These are phyloP conservation scores for Isoetes taiwanensis DNA, from an alignment of 75 land plant genomes.

Conservation along the genomic window DNA sequence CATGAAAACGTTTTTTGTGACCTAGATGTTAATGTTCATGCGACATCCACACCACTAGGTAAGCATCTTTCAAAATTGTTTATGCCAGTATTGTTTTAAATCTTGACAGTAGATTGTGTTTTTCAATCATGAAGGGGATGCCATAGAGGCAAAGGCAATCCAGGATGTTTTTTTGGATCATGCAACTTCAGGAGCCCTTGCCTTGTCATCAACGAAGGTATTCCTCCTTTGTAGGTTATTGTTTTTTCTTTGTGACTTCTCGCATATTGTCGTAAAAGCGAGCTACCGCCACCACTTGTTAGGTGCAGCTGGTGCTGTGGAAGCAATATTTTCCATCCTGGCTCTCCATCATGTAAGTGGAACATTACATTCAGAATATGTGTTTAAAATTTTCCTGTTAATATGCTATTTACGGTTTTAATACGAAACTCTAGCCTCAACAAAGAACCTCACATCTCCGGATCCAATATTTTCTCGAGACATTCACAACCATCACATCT, in stretches of 20 bases:
- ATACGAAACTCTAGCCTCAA: slow-evolving; percentile 78
- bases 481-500: slow-evolving; percentile 40
- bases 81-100: not conserved
- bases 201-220: slow-evolving; percentile 93
- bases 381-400: too few relatives aligned
- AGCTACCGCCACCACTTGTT: slow-evolving; percentile 47
- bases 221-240: not conserved
- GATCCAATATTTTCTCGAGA: slow-evolving; percentile 52
- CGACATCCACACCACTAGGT: slow-evolving; percentile 94
- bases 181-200: slow-evolving; percentile 59
- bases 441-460: slow-evolving; percentile 54
- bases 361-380: too few relatives aligned
- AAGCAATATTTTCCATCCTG: not conserved
- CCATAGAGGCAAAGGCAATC: slow-evolving; percentile 80
- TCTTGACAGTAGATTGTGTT: not conserved
- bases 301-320: not conserved
- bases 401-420: too few relatives aligned
- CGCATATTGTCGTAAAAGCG: too few relatives aligned
- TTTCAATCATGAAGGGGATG: slow-evolving; percentile 74
- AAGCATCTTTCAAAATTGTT: too few relatives aligned
- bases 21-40: slow-evolving; percentile 99
- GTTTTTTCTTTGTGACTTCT: too few relatives aligned
- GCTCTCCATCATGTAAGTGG: slow-evolving; percentile 41
- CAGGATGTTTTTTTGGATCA: slow-evolving; percentile 56
- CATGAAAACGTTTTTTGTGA: too few relatives aligned